A percentile compares a stretch with the other conserved stretches of the same genome.
These are phyloP conservation scores for Coemansia sp. DNA, from an alignment of 192 early-diverging fungal species.

Conservation along the genomic window DNA sequence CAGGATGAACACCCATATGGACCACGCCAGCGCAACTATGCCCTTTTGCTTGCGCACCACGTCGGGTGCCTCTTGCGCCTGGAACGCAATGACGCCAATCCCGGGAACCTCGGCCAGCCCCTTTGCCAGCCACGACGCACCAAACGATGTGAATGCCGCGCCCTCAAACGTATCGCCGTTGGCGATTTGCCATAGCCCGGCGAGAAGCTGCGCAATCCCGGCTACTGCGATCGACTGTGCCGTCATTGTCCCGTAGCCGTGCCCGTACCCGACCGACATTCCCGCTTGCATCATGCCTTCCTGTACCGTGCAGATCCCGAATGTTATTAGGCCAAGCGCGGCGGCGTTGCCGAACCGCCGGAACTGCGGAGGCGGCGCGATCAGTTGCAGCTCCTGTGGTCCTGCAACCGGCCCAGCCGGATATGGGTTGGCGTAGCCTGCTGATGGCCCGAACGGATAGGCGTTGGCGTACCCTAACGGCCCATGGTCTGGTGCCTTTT, in stretches of 20 bases:
- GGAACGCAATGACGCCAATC: constrained; percentile 31
- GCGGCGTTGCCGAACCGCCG: constrained; percentile 55
- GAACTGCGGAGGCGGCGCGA: constrained; percentile 49
- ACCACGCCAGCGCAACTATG: constrained; percentile 35
- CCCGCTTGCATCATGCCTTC: constrained; percentile 50
- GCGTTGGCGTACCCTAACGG: not conserved
- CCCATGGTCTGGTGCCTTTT: not conserved
- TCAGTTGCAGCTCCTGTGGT: constrained; percentile 43
- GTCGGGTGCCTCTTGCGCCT: constrained; percentile 25
- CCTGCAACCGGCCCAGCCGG: not conserved
- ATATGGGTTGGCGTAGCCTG: constrained; percentile 1
- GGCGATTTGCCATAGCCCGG: constrained; percentile 53
- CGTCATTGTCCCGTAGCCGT: constrained; percentile 33
- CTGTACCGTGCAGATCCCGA: constrained; percentile 50
- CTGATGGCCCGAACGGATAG: not conserved
- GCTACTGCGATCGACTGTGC: constrained; percentile 41
- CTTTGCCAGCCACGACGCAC: constrained; percentile 49
- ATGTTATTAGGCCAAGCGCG: constrained; percentile 46
- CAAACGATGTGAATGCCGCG: constrained; percentile 51
- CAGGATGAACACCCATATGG: constrained; percentile 49
- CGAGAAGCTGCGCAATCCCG: constrained; percentile 38
- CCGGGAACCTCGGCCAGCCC: constrained; percentile 36
- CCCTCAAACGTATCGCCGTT: constrained; percentile 57
- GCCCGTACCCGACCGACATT: constrained; percentile 51
- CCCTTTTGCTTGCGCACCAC: constrained; percentile 39